Conservation (phyloP, 352 stramenopile genomes). For the Pythium oligandrum region DNA sequence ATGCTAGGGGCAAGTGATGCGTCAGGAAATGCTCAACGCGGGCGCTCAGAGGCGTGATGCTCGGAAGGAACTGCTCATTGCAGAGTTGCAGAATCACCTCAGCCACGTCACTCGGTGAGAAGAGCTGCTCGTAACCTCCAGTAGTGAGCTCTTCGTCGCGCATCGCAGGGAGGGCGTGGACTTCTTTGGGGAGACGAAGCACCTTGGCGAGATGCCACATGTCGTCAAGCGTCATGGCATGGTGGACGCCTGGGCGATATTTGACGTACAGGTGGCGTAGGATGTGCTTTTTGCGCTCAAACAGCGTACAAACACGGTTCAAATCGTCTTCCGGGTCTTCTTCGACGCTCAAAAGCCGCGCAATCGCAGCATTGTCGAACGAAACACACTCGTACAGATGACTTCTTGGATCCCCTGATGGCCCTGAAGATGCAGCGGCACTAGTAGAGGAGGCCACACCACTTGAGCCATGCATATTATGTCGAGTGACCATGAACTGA, state of each 20-base stretch:
- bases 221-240: slow-evolving; percentile 58
- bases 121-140: slow-evolving; percentile 45
- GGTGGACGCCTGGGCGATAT: slow-evolving; percentile 25
- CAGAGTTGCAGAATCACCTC: slow-evolving; percentile 66
- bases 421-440: too few relatives aligned
- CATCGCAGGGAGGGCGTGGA: slow-evolving; percentile 50
- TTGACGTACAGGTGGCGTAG: slow-evolving; percentile 57
- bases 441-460: too few relatives aligned
- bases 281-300: slow-evolving; percentile 51
- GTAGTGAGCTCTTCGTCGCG: slow-evolving; percentile 46
- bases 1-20: slow-evolving; percentile 43
- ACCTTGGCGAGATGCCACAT: slow-evolving; percentile 70
- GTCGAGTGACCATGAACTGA: slow-evolving; percentile 20
- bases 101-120: slow-evolving; percentile 52
- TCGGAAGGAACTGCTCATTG: slow-evolving; percentile 71
- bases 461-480: too few relatives aligned
- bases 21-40: slow-evolving; percentile 56
- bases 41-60: slow-evolving; percentile 42
- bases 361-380: slow-evolving; percentile 49
- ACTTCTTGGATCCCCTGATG: background rate
- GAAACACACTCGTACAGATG: slow-evolving; percentile 60
- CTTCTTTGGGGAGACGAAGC: slow-evolving; percentile 43
- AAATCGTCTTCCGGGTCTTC: slow-evolving; percentile 44
- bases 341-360: slow-evolving; percentile 56
- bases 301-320: slow-evolving; percentile 24